Conservation (phyloP, 257 asterid genomes). For the Nicotiana benthamiana region DNA sequence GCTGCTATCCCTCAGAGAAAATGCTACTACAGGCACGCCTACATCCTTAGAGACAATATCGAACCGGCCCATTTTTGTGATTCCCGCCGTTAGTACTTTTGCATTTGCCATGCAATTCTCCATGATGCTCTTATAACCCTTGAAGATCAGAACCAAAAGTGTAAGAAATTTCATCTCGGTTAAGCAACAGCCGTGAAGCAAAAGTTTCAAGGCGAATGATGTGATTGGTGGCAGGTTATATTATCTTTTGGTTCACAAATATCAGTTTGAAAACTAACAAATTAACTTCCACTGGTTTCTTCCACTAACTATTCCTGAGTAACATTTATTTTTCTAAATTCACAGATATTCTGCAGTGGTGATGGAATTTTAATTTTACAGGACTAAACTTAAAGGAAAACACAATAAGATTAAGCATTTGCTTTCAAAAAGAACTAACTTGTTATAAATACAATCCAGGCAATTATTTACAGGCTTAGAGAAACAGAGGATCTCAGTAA, state of each 20-base stretch:
- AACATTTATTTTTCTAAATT: neutral
- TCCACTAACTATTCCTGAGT: neutral
- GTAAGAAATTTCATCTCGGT: neutral
- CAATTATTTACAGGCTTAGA: neutral
- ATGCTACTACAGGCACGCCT: constrained; percentile 65
- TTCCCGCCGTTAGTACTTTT: constrained; percentile 41
- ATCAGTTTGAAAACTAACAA: neutral
- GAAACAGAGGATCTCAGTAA: neutral
- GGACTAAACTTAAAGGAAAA: neutral
- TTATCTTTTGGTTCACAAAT: neutral
- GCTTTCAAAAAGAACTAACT: neutral
- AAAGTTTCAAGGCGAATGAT: neutral
- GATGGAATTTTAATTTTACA: neutral
- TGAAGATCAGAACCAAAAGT: neutral
- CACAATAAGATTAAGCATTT: neutral
- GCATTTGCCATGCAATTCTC: constrained; percentile 52
- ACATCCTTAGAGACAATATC: constrained; percentile 54
- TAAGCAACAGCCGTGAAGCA: neutral
- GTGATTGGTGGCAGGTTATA: neutral
- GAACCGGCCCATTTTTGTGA: constrained; percentile 42
- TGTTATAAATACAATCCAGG: neutral
- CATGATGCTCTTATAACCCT: constrained; percentile 65
- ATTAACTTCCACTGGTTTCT: neutral
- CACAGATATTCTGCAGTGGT: neutral
- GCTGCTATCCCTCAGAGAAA: constrained; percentile 58